These are phyloP conservation scores for Parietaria judaica DNA, from an alignment of 306 rosid genomes.

Conservation along the genomic window DNA sequence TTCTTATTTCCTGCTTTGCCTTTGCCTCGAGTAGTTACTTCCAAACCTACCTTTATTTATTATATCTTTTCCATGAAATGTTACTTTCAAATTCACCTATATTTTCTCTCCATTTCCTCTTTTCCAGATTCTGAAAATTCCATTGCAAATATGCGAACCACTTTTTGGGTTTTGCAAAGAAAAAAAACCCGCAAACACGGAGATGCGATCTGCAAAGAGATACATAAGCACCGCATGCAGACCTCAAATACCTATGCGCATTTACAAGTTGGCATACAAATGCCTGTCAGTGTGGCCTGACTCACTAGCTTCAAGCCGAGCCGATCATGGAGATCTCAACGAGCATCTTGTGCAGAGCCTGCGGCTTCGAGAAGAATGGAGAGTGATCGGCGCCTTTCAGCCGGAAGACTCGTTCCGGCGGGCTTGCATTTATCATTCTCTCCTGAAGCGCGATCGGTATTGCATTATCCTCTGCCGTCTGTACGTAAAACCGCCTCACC, in stretches of 20 bases:
- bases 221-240: constrained; percentile 8
- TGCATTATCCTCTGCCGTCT: constrained; percentile 88
- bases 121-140: too few relatives aligned
- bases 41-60: background rate
- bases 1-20: too few relatives aligned
- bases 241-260: constrained; percentile 19
- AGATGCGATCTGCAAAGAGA: constrained; percentile 7
- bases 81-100: too few relatives aligned
- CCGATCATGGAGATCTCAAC: constrained; percentile 65
- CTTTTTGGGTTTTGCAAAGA: too few relatives aligned
- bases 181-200: too few relatives aligned
- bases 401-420: constrained; percentile 64
- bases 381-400: constrained; percentile 90
- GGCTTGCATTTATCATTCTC: constrained; percentile 61
- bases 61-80: background rate
- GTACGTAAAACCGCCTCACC: constrained; percentile 72
- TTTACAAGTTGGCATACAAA: constrained; percentile 18
- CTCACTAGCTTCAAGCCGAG: constrained; percentile 18
- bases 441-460: constrained; percentile 64
- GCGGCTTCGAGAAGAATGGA: constrained; percentile 95
- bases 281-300: constrained; percentile 24
- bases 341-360: constrained; percentile 84
- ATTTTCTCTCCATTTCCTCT: too few relatives aligned
- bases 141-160: too few relatives aligned
- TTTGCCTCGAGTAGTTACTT: too few relatives aligned